phyloP scores from a whole-genome alignment of 1,284 basidiomycete genomes.

The Schizophyllum amplum region DNA sequence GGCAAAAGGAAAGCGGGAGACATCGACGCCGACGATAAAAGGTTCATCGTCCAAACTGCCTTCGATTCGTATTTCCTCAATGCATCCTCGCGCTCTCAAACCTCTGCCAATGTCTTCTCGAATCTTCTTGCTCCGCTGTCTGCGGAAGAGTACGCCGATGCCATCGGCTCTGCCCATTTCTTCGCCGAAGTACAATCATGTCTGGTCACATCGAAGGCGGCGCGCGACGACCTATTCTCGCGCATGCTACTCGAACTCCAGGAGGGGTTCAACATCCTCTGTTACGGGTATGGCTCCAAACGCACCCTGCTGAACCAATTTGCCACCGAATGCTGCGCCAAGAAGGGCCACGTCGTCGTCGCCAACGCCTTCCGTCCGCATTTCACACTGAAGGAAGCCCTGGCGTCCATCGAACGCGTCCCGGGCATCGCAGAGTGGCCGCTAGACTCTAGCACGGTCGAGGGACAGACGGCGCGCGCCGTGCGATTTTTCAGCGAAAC shows the following conservation, averaged over 20 bases:
- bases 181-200: neutral
- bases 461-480: constrained; percentile 58
- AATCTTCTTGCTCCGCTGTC: constrained; percentile 60
- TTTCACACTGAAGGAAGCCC: constrained; percentile 62
- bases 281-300: constrained; percentile 87
- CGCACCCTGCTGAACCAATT: constrained; percentile 67
- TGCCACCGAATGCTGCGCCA: constrained; percentile 45
- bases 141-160: constrained; percentile 48
- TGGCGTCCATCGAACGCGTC: constrained; percentile 58
- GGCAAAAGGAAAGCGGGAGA: constrained; percentile 8
- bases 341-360: constrained; percentile 65
- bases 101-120: constrained; percentile 74
- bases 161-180: constrained; percentile 24
- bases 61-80: constrained; percentile 83
- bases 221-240: constrained; percentile 38
- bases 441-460: constrained; percentile 31
- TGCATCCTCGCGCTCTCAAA: constrained; percentile 53
- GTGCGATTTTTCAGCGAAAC: constrained; percentile 46
- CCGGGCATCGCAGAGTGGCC: constrained; percentile 40
- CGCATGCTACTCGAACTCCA: constrained; percentile 66
- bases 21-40: constrained; percentile 3
- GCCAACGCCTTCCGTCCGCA: constrained; percentile 75
- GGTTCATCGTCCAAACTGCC: constrained; percentile 40
- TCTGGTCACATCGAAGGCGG: constrained; percentile 14
- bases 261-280: constrained; percentile 78